Percentiles rank a stretch among this genome's conserved stretches.
phyloP scores from a whole-genome alignment of 2,329 filamentous ascomycete species.

The Sclerotinia glacialis region DNA sequence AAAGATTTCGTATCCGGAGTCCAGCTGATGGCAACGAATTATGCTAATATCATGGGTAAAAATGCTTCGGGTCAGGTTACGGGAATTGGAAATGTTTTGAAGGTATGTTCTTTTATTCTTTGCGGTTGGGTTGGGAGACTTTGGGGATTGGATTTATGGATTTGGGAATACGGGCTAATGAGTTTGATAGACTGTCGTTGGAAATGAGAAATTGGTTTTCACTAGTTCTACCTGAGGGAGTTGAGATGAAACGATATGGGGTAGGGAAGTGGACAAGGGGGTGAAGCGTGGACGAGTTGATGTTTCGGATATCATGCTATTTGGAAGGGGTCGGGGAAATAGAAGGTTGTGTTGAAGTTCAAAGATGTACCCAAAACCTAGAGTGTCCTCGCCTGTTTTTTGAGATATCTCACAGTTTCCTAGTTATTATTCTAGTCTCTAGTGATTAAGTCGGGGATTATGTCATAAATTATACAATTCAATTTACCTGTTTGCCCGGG shows the following conservation, averaged over 20 bases:
- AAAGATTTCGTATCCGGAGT: constrained; percentile 54
- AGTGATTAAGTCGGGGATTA: rapidly evolving
- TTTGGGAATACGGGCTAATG: constrained; percentile 15
- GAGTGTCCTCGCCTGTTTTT: not conserved
- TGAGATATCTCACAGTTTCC: not conserved
- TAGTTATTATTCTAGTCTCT: not conserved
- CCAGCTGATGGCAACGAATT: constrained; percentile 55
- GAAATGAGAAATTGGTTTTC: constrained; percentile 33
- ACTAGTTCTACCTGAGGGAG: constrained; percentile 16
- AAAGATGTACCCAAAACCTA: not conserved
- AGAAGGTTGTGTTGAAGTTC: not conserved
- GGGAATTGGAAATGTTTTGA: constrained; percentile 51
- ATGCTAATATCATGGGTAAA: constrained; percentile 49
- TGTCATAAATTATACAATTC: too few relatives aligned
- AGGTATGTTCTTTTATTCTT: constrained; percentile 25
- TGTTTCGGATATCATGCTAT: not conserved
- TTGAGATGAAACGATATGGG: not conserved
- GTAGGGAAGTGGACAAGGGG: too few relatives aligned
- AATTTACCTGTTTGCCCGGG: too few relatives aligned
- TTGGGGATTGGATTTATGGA: constrained; percentile 9
- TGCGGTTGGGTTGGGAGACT: not conserved
- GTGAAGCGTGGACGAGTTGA: not conserved
- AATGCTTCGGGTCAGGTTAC: constrained; percentile 50
- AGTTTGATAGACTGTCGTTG: constrained; percentile 29
- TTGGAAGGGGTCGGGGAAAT: too few relatives aligned